phyloP scores from a whole-genome alignment of 352 stramenopile genomes.

The Phytophthora megakarya region DNA sequence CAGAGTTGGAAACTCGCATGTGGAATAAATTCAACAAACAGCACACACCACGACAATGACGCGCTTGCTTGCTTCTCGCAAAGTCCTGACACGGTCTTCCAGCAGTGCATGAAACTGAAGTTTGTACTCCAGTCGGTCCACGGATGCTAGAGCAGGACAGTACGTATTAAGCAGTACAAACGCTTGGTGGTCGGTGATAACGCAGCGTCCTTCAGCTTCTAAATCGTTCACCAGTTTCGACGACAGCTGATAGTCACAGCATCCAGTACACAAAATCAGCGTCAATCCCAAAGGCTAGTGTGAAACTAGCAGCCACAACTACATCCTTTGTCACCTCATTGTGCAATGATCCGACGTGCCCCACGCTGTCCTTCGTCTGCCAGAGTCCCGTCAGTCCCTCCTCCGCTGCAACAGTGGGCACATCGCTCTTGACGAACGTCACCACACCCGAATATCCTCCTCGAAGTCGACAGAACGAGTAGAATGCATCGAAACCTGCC shows the following conservation, averaged over 20 bases:
- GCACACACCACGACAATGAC: conserved; percentile 70
- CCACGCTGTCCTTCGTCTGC: conserved; percentile 62
- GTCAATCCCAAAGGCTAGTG: neutral
- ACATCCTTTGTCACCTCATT: conserved; percentile 43
- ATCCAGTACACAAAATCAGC: neutral
- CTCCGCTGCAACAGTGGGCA: conserved; percentile 66
- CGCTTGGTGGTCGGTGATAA: conserved; percentile 88
- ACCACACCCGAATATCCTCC: conserved; percentile 83
- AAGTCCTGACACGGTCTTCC: conserved; percentile 56
- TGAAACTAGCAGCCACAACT: neutral
- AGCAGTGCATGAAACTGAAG: conserved; percentile 80
- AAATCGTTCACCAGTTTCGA: conserved; percentile 61
- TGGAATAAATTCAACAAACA: neutral
- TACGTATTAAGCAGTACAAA: conserved; percentile 93
- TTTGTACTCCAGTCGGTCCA: conserved; percentile 87
- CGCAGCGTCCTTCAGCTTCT: conserved; percentile 80
- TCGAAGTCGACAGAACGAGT: conserved; percentile 71
- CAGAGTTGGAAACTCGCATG: conserved; percentile 11
- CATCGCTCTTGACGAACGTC: conserved; percentile 61
- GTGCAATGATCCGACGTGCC: conserved; percentile 53
- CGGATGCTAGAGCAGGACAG: conserved; percentile 72
- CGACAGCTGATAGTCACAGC: conserved; percentile 39
- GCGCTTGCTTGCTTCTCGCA: conserved; percentile 53
- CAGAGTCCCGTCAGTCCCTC: conserved; percentile 73
- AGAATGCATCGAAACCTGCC: conserved; percentile 81